Base-by-base conservation (phyloP, 192 early-diverging fungal genomes). In the Coemansia sp. region DNA sequence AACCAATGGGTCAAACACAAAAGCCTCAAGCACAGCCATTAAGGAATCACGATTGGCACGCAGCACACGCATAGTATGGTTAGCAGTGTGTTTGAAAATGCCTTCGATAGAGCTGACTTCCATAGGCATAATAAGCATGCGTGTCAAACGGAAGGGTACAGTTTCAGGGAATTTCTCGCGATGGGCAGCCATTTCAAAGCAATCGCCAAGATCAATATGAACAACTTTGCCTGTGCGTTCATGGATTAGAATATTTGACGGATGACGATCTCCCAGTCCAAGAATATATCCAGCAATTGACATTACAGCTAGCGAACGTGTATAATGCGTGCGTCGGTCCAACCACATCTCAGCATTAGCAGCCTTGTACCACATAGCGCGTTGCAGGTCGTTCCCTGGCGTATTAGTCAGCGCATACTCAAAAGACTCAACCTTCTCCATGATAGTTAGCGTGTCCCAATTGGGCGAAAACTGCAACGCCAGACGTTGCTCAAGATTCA, bases 281-380 rank as follows among this genome's bases (percentile, higher is more conserved):
- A 99, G 84, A 27, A 99, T 95, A 72, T 98, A 98, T 6, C 97
- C 97, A 7, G 96, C 95, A 90, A 99, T 99, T 0, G 97, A 98
- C 96, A 97, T 98, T 1, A 95, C 90, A 14, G 95, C 97, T 59
- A 96, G 84, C 5, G 94, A 96, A 56, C 97, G 73, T 2, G 96
- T 98, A 78, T 97, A 99, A 63, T 95, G 96, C 1, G 94, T 99
- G n/a, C 97, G 86, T n/a, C 95, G 85, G 63, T 94, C 95, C 31
- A 98, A 81, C 97, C 97, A 99, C 11, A 87, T 87, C 79, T 99
- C 97, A 9, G 97, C 97, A 63, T 92, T 96, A 51, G 91, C 88
- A 81, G 93, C 91, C 86, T 94, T 98, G 67, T 97, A 84, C 97
- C 97, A 99, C 57, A 98, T 73, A 1, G 95, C 91, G 55, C 93